Percentiles rank a stretch among this genome's conserved stretches.
These are phyloP conservation scores for Fusarium piperis DNA, from an alignment of 2,329 filamentous ascomycete genomes.

Conservation along the genomic window DNA sequence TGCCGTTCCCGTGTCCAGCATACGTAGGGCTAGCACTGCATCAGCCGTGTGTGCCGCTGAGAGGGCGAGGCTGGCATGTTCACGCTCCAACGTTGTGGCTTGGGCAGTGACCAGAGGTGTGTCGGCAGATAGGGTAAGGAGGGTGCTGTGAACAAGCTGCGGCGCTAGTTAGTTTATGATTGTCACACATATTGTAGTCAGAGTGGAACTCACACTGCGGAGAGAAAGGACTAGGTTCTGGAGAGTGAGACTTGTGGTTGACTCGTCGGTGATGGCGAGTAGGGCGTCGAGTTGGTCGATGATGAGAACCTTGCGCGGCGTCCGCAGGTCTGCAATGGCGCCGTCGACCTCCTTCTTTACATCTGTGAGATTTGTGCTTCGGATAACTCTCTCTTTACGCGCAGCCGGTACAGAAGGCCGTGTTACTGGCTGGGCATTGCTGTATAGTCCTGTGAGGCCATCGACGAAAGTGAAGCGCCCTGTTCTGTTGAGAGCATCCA, in stretches of 20 bases:
- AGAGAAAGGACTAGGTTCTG: constrained; percentile 66
- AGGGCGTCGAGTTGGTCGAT: constrained; percentile 74
- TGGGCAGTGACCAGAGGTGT: constrained; percentile 72
- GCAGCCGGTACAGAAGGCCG: neutral
- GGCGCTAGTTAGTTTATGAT: neutral
- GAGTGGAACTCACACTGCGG: constrained; percentile 65
- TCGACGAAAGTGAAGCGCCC: constrained; percentile 79
- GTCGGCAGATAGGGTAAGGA: constrained; percentile 78
- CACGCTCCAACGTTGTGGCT: constrained; percentile 72
- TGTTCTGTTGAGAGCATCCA: constrained; percentile 66
- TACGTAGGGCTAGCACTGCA: constrained; percentile 75
- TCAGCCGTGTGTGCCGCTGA: constrained; percentile 78
- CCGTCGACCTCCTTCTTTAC: constrained; percentile 52
- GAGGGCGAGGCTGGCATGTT: constrained; percentile 76
- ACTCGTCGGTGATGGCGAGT: constrained; percentile 65
- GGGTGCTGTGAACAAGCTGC: constrained; percentile 70
- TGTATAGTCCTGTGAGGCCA: constrained; percentile 71
- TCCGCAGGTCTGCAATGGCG: constrained; percentile 50
- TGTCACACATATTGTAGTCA: neutral
- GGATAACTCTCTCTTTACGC: constrained; percentile 41
- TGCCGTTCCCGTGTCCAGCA: constrained; percentile 88
- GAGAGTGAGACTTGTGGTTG: constrained; percentile 57
- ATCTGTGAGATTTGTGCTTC: constrained; percentile 46
- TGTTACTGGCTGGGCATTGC: constrained; percentile 8
- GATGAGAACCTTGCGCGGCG: constrained; percentile 63